These are phyloP conservation scores for Claviceps spartinae DNA, from an alignment of 2,329 filamentous ascomycete genomes.

Conservation along the genomic window DNA sequence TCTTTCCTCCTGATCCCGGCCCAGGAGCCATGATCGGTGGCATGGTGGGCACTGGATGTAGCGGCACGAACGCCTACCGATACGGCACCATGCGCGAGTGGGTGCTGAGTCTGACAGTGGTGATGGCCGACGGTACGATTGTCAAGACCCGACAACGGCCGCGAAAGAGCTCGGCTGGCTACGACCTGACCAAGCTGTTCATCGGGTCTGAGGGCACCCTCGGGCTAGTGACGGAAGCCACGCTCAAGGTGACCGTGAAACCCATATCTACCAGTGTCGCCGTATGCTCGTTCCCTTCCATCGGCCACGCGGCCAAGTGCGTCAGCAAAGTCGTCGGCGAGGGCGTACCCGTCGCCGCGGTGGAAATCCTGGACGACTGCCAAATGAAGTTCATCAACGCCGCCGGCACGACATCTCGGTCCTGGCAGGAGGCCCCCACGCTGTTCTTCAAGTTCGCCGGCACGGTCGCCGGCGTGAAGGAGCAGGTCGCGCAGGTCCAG, in stretches of 20 bases:
- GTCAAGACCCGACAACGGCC: slow-evolving; percentile 82
- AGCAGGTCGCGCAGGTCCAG: slow-evolving; percentile 59
- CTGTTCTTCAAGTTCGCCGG: slow-evolving; percentile 78
- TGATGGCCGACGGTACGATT: slow-evolving; percentile 78
- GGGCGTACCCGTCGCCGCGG: slow-evolving; percentile 76
- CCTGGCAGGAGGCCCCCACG: slow-evolving; percentile 61
- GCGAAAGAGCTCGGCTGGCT: slow-evolving; percentile 80
- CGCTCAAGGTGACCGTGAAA: slow-evolving; percentile 70
- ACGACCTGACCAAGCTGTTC: slow-evolving; percentile 81
- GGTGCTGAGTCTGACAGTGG: slow-evolving; percentile 77
- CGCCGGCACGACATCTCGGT: slow-evolving; percentile 49
- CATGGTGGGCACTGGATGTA: slow-evolving; percentile 62
- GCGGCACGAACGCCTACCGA: slow-evolving; percentile 78
- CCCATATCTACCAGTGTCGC: slow-evolving; percentile 72
- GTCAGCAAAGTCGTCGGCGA: slow-evolving; percentile 67
- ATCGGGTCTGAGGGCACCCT: slow-evolving; percentile 87
- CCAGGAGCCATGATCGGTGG: slow-evolving; percentile 88
- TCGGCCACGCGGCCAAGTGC: slow-evolving; percentile 64
- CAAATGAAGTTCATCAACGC: slow-evolving; percentile 65
- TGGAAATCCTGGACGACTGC: slow-evolving; percentile 84
- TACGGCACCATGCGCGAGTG: slow-evolving; percentile 94
- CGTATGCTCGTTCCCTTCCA: slow-evolving; percentile 43
- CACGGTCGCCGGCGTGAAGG: slow-evolving; percentile 56
- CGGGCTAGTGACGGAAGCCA: slow-evolving; percentile 82
- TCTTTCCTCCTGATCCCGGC: slow-evolving; percentile 86